Percentiles rank a stretch among this genome's conserved stretches.
Conservation (phyloP, 2,329 filamentous ascomycete genomes). For the Neonectria sp. region DNA sequence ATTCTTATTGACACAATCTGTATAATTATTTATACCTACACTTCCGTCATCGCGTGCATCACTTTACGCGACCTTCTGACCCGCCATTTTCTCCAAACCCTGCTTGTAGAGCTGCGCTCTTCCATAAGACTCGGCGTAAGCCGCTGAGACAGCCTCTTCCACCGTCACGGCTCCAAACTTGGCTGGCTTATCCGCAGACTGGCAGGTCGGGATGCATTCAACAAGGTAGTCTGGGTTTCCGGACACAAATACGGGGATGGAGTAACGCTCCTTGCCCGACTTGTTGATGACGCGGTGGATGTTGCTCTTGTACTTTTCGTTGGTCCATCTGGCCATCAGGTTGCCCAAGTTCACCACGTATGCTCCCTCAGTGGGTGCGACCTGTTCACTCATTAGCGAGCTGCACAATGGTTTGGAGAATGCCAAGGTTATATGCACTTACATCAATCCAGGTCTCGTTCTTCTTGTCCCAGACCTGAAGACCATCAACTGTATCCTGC, state of each 20-base stretch:
- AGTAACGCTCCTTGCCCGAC: conserved; percentile 65
- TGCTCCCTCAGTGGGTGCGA: conserved; percentile 60
- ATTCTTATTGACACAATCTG: not conserved
- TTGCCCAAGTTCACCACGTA: conserved; percentile 69
- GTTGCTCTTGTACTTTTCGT: conserved; percentile 66
- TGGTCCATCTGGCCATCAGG: conserved; percentile 66
- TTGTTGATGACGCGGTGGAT: conserved; percentile 70
- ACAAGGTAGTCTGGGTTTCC: conserved; percentile 64
- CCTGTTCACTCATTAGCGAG: conserved; percentile 41
- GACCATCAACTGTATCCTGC: conserved; percentile 64
- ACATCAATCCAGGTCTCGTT: conserved; percentile 61
- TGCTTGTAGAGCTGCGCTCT: conserved; percentile 52
- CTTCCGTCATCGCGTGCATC: not conserved
- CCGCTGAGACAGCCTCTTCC: conserved; percentile 50
- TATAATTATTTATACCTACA: not conserved
- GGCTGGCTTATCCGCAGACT: conserved; percentile 38
- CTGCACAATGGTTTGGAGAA: not conserved
- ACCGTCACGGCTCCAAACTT: conserved; percentile 53
- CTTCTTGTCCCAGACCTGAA: conserved; percentile 65
- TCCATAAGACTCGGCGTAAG: conserved; percentile 54
- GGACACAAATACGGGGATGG: conserved; percentile 70
- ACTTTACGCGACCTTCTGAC: conserved; percentile 15
- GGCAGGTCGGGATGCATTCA: conserved; percentile 52
- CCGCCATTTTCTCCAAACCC: conserved; percentile 36
- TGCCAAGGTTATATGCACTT: conserved; percentile 3